Evolutionary conservation across 371 early-diverging fungal species (phyloP).

Genomic region (Apophysomyces sp.): DNA sequence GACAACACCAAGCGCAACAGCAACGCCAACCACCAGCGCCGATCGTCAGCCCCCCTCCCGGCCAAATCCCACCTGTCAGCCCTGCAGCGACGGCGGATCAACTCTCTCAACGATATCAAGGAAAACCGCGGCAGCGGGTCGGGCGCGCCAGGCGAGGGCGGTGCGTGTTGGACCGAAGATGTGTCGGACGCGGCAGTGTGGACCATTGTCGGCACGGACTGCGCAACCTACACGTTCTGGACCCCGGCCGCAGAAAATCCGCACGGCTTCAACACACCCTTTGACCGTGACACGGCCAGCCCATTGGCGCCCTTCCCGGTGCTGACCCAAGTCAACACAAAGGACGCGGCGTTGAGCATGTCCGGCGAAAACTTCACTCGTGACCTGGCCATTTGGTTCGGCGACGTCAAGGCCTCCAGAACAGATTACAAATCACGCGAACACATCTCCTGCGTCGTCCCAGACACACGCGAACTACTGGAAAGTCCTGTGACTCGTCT

Average conservation of each 20-base stretch:
- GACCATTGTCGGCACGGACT: conserved; percentile 23
- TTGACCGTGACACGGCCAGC: not conserved
- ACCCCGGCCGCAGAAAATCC: not conserved
- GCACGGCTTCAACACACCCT: not conserved
- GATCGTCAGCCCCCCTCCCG: not conserved
- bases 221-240: conserved; percentile 20
- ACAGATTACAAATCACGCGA: conserved; percentile 21
- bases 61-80: conserved; percentile 7
- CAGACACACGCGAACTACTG: conserved; percentile 8
- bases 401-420: conserved; percentile 36
- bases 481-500: not conserved
- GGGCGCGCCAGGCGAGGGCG: conserved; percentile 18
- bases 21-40: not conserved
- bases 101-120: conserved; percentile 36
- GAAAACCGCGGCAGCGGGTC: conserved; percentile 12
- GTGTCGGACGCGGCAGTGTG: conserved; percentile 66
- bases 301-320: conserved; percentile 14
- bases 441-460: conserved; percentile 20
- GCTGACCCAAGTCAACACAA: not conserved
- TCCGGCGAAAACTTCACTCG: conserved; percentile 60
- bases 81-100: conserved; percentile 37
- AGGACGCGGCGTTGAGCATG: conserved; percentile 27
- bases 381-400: conserved; percentile 62
- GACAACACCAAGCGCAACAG: conserved; percentile 13
- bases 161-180: conserved; percentile 78